Base-by-base conservation (phyloP, 1,284 basidiomycete genomes). In the Mycosarcoma mackinlayi region DNA sequence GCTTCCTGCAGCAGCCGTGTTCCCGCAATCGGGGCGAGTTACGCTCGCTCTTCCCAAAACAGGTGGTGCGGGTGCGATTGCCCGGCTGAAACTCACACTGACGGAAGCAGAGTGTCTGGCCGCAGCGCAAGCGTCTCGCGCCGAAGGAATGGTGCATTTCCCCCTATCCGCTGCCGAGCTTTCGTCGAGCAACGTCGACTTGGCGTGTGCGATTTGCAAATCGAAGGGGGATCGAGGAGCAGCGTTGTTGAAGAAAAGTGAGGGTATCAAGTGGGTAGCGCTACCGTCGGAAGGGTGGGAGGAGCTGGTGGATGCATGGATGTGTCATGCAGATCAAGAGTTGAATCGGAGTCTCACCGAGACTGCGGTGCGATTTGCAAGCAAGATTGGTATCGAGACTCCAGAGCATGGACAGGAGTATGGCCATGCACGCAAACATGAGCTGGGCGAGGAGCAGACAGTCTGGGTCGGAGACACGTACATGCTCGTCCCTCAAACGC, bases 221-320 rank as follows among this genome's bases (percentile, higher is more conserved):
- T 13, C 27, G 24, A 16, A 2, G 24, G 10, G 23, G 9, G n/a
- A 3, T n/a, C 16, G 5, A 28, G 10, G 21, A 3, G 21, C n/a
- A n/a, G n/a, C n/a, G 25, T 13, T 40, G 46, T 10, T 35, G 31
- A 24, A 25, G 34, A 19, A 6, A 9, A 18, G 25, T 9, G 23
- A 25, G 14, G 46, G n/a, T n/a, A n/a, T 55, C 9, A 82, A 79
- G 27, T 96, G 92, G 83, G 87, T 89, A 47, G 93, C 96, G 76
- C 85, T 98, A 7, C 94, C 94, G 1, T 94, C 92, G 1, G 93
- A 96, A 79, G 90, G 96, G 77, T 98, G 94, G 94, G 91, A 93
- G 58, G 94, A 98, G 83, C 88, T 98, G 35, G 88, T 98, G 21
- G 94, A 98, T 62, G 91, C 93, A 3, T 98, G 94, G 94, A 94